Base-by-base conservation (phyloP, 106 monocot genomes). In the Allium fistulosum region DNA sequence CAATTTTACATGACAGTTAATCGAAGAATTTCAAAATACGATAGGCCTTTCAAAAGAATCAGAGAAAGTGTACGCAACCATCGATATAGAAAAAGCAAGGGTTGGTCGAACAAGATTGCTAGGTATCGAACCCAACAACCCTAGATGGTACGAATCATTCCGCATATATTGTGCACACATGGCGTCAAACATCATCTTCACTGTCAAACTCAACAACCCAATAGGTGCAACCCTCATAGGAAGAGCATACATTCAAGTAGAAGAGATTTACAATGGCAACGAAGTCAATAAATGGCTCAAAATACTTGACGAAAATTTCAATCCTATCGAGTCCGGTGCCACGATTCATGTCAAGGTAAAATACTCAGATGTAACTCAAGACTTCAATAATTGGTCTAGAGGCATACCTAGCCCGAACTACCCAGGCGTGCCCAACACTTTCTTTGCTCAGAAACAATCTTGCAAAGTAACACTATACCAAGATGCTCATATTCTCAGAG, bases 81-180 rank as follows among this genome's bases (percentile, higher is more conserved):
- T 75, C 17, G 75, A 75, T 51, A 53, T 75, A 9, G 61, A 75
- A 5, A 75, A 75, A 37, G 75, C 75, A 1, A 66, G 75, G 0
- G 67, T 75, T 0, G 75, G 75, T 13, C 67, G 75, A 45, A 75
- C 75, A 2, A 66, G 75, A 10, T 2, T 75, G 52, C 52, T 75
- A 11, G 11, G 66, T 14, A 14, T 51, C 60, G 61, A 68, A 4
- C 61, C 61, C 11, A 62, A 2, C 53, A 68, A 61, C 51, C 75
- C 67, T 10, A 57, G 68, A 18, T 75, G 75, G 75, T 0, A 18
- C 11, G 75, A 75, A 28, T 75, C 75, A 10, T 75, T 75, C 75
- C 68, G 61, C 61, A 75, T 69, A 51, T 68, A 75, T 37, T 75
- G 75, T 59, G 68, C 68, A 0, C 75, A 68, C 61, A 53, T 53